phyloP scores from a whole-genome alignment of 768 basidiomycete genomes.

The Pleurotus ostreatus region DNA sequence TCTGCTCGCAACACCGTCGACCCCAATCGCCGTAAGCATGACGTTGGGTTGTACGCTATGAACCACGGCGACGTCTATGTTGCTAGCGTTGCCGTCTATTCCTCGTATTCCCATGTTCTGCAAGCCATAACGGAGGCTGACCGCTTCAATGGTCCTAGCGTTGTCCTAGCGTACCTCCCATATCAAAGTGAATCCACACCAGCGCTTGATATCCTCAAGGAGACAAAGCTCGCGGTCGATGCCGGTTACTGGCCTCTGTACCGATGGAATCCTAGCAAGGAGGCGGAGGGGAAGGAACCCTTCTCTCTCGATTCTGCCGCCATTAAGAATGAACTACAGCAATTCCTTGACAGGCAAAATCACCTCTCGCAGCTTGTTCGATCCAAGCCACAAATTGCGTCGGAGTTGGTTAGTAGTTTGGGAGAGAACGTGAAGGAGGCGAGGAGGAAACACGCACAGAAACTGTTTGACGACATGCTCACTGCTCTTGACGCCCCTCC shows the following conservation, averaged over 20 bases:
- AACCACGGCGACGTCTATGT: conserved; percentile 97
- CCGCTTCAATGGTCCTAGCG: conserved; percentile 80
- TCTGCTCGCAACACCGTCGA: conserved; percentile 67
- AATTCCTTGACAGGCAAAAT: conserved; percentile 95
- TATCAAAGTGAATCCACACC: conserved; percentile 73
- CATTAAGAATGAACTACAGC: conserved; percentile 88
- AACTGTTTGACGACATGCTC: conserved; percentile 81
- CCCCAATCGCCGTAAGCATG: conserved; percentile 83
- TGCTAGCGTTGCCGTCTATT: conserved; percentile 92
- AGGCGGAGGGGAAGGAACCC: conserved; percentile 69
- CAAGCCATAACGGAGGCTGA: conserved; percentile 92
- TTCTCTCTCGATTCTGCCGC: conserved; percentile 92
- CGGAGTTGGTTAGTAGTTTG: conserved; percentile 77
- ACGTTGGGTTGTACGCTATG: conserved; percentile 97
- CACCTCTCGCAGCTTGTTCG: conserved; percentile 92
- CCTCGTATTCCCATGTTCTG: conserved; percentile 91
- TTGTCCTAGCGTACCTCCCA: conserved; percentile 93
- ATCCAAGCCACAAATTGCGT: conserved; percentile 73
- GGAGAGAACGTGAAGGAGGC: conserved; percentile 85
- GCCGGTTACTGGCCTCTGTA: conserved; percentile 98
- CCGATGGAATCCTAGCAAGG: conserved; percentile 92
- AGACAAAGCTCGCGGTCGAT: conserved; percentile 95
- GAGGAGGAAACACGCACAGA: conserved; percentile 74
- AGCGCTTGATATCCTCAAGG: conserved; percentile 90
- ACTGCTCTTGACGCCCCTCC: conserved; percentile 86